Base-by-base conservation (phyloP, 1,139 yeast species). In the Hansenula lynferdii region DNA sequence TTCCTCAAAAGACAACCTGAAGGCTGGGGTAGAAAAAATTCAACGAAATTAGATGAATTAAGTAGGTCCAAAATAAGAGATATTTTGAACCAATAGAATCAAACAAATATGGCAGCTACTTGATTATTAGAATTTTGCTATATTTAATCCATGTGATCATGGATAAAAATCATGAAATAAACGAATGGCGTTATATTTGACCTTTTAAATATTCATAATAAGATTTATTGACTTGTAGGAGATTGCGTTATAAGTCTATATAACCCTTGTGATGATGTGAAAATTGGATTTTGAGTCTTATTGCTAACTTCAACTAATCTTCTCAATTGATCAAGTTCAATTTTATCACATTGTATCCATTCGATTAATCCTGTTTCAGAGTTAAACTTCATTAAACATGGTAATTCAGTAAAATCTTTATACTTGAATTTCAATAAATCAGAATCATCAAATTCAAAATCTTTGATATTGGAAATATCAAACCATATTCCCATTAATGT, bases 1-100 rank as follows among this genome's bases (percentile, higher is more conserved):
- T 90, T 89, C 52, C 67, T 89, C 57, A 78, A 67, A 57, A 66
- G 67, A 40, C 68, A 66, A 43, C 69, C 69, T 6, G 48, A 52
- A 12, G 68, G 66, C 6, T 65, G 69, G 69, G 64, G 65, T 8
- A 48, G 64, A 41, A 44, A 59, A 23, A 51, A 48, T 31, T 48
- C 53, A 17, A 33, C 38, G 21, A 44, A 47, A n/a, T 34, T 51
- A 5, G 56, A 51, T 36, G 53, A 44, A 16, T 35, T 29, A 9
- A 31, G 42, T 14, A 41, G 35, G 19, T 32, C 40, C 4, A 39
- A 36, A 14, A 31, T 44, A 10, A 32, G 34, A 14, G 43, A 41
- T 5, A 14, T 39, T 2, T 29, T 50, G 28, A 33, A 30, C n/a
- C 16, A 18, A 12, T 31, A 24, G 4, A 23, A 20, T 9, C n/a